Evolutionary conservation across 2,329 filamentous ascomycete species (phyloP), one percentile per base, ranked within the genome.

Genomic region (Coleophoma crateriformis): DNA sequence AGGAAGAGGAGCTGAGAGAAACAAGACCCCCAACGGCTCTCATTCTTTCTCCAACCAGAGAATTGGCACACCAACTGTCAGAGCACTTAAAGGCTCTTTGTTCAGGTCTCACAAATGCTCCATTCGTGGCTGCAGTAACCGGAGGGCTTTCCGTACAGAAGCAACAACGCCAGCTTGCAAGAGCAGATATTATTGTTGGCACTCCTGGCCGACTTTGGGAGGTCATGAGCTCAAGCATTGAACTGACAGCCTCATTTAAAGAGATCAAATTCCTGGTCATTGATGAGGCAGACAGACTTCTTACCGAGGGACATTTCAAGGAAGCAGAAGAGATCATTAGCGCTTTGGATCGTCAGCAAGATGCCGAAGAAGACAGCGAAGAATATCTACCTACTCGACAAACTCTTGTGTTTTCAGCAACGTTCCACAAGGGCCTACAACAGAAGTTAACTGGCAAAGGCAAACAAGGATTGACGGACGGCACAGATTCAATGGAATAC

Each of bases 161-260:
- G 69, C 94, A 99, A 65, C 87, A 95, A 62, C 81, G 94, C 44
- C 83, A 92, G 61, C 70, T 99, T 20, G 79, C 84, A 43, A 84
- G 84, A 61, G 92, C 92, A 2, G 90, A 99, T 61, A 88, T 99
- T 45, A 82, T 99, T n/a, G 81, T 99, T 49, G 92, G 85, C 46
- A 96, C 94, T 0, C 94, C 94, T 0, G 94, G 94, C 20, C 83
- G 94, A 52, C 68, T 97, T 42, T 99, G 94, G 94, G 94, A 99
- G 64, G 84, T 99, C 6, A 81, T 97, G 51, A 90, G 87, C 65
- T 81, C 82, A 1, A 88, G 87, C 41, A 77, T 79, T 11, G 82
- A 84, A 6, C 68, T 95, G 19, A 78, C 92, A 50, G 71, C 74
- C 2, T 80, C 82, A 2, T 84, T 99, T 60, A 85, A 84, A 63